Evolutionary conservation across 805 yeast genomes (phyloP), one percentile per base, ranked within the genome.

Genomic region (Metschnikowia similis): DNA sequence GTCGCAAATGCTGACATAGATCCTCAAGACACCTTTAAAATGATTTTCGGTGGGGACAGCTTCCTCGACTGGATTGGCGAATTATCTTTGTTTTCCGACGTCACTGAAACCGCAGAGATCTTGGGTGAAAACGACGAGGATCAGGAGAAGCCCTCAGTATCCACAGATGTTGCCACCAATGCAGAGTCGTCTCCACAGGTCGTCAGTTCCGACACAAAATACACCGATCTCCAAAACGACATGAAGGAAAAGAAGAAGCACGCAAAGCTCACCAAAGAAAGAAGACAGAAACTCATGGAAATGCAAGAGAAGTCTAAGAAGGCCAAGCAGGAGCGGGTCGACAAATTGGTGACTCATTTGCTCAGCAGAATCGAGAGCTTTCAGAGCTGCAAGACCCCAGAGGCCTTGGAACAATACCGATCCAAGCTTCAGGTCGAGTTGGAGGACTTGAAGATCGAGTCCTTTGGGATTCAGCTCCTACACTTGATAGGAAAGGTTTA

Each of bases 381-480:
- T 54, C 59, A 71, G 10, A 87, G 84, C 59, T 81, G 90, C n/a
- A 78, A 79, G 58, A 83, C 81, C 47, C 72, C 70, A 0, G 88
- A 82, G 31, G 83, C 90, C 36, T 74, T 85, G 47, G 65, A 66
- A 6, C 76, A 85, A 0, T 86, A 80, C 61, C 69, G 65, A n/a
- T 59, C 60, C 10, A 81, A 82, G 56, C 70, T 87, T 29, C 67
- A 70, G 36, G 71, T 72, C 48, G 94, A 87, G 62, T 80, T 87
- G 40, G 91, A 87, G 57, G 87, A 87, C 53, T 73, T 94, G 63
- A 94, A 94, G 66, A 81, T 89, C 78, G 99, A 94, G 74, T 88
- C 96, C 48, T 94, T 94, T 71, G 99, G 99, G 11, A 69, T 92
- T 45, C 96, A 92, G 68, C 75, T 94, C 45, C 72, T 92, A 56